phyloP scores from a whole-genome alignment of 192 early-diverging fungal species.

The Coemansia sp. region DNA sequence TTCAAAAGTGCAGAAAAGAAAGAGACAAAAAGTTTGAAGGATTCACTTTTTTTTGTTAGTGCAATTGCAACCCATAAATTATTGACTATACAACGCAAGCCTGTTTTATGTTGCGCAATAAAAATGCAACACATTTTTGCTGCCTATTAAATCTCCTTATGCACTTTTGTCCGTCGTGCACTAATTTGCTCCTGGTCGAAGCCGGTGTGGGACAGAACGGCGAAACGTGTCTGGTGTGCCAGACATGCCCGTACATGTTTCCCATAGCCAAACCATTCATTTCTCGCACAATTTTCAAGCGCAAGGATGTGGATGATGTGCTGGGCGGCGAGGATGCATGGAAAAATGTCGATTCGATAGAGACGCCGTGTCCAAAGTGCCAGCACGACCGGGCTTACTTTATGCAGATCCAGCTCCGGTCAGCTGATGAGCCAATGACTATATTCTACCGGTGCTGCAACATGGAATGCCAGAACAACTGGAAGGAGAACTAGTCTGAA shows the following conservation, averaged over 20 bases:
- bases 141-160: constrained; percentile 40
- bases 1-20: no score
- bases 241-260: constrained; percentile 66
- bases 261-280: constrained; percentile 65
- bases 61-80: no score
- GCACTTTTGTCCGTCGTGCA: constrained; percentile 89
- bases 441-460: constrained; percentile 87
- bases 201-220: constrained; percentile 46
- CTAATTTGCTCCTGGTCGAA: constrained; percentile 78
- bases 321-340: constrained; percentile 87
- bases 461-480: constrained; percentile 64
- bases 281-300: constrained; percentile 65
- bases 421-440: constrained; percentile 90
- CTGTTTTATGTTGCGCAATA: no score
- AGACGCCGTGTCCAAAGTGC: constrained; percentile 62
- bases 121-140: no score
- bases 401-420: constrained; percentile 89
- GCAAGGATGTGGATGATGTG: constrained; percentile 91
- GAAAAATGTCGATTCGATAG: constrained; percentile 76
- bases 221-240: no score
- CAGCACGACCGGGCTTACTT: constrained; percentile 72
- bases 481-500: constrained; percentile 62
- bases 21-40: no score
- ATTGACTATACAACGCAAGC: no score
- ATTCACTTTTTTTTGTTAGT: no score